Evolutionary conservation across 306 rosid species (phyloP).

Genomic region (Mucuna pruriens): DNA sequence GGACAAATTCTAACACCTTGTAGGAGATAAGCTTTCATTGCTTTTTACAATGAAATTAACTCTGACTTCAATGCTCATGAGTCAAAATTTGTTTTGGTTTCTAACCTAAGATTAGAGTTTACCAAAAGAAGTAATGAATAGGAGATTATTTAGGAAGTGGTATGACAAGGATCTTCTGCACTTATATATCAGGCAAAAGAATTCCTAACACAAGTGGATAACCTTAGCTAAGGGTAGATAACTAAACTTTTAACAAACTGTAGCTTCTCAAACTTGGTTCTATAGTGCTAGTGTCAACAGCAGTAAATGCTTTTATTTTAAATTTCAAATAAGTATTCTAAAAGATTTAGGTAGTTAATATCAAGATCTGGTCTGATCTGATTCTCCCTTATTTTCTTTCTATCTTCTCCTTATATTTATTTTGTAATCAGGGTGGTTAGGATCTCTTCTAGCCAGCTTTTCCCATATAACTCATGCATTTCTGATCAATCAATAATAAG

Average conservation of each 20-base stretch:
- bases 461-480: background rate
- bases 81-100: slow-evolving; percentile 17
- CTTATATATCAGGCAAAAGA: background rate
- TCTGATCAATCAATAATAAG: background rate
- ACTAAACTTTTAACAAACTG: background rate
- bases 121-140: background rate
- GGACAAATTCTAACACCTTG: background rate
- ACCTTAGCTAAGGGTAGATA: background rate
- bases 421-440: background rate
- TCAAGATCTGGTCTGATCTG: background rate
- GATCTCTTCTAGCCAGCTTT: background rate
- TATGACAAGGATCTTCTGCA: background rate
- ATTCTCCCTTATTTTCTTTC: background rate
- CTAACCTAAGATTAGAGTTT: background rate
- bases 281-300: background rate
- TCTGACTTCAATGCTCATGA: slow-evolving; percentile 7
- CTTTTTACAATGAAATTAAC: slow-evolving; percentile 1
- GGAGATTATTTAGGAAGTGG: slow-evolving; percentile 9
- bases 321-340: background rate
- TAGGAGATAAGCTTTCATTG: background rate
- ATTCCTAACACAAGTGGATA: slow-evolving; percentile 12
- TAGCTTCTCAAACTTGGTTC: slow-evolving; percentile 10
- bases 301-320: too few relatives aligned
- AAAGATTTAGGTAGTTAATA: background rate
- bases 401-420: background rate